Evolutionary conservation across 176 grass and related monocot genomes (phyloP).

Genomic region (Guadua angustifolia): DNA sequence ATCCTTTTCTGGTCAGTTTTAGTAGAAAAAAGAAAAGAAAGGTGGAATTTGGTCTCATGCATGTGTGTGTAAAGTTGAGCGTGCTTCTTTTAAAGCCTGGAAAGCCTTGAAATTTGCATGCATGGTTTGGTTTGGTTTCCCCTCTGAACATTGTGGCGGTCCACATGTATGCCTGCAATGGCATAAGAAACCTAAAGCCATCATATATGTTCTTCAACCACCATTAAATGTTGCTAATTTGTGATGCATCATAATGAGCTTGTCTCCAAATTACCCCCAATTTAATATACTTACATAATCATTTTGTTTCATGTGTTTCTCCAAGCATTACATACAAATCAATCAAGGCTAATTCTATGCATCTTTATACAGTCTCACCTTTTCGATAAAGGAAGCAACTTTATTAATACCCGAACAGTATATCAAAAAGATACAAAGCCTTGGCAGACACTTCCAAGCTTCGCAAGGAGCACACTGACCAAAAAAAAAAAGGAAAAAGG

Average conservation of each 20-base stretch:
- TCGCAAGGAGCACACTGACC: too few relatives aligned
- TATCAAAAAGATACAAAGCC: too few relatives aligned
- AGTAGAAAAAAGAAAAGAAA: constrained; percentile 18
- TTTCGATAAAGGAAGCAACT: too few relatives aligned
- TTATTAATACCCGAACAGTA: too few relatives aligned
- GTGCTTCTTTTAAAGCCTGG: constrained; percentile 64
- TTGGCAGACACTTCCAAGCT: too few relatives aligned
- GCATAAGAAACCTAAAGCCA: constrained; percentile 47
- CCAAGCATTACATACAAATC: background rate
- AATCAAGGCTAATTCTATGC: background rate
- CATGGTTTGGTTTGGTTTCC: constrained; percentile 26
- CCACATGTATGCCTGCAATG: constrained; percentile 36
- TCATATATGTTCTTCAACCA: constrained; percentile 42
- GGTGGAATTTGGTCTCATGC: constrained; percentile 57
- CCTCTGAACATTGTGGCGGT: constrained; percentile 39
- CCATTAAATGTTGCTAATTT: constrained; percentile 48
- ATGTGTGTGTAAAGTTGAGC: constrained; percentile 52
- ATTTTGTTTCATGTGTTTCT: constrained; percentile 18
- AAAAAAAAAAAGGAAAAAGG: too few relatives aligned
- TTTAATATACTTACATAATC: constrained; percentile 23
- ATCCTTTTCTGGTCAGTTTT: constrained; percentile 31
- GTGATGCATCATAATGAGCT: constrained; percentile 48
- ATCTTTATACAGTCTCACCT: constrained; percentile 19
- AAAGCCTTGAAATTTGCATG: constrained; percentile 53
- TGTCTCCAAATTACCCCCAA: constrained; percentile 40